phyloP scores from a whole-genome alignment of 140 eudicot genomes.

The Anethum foeniculum region DNA sequence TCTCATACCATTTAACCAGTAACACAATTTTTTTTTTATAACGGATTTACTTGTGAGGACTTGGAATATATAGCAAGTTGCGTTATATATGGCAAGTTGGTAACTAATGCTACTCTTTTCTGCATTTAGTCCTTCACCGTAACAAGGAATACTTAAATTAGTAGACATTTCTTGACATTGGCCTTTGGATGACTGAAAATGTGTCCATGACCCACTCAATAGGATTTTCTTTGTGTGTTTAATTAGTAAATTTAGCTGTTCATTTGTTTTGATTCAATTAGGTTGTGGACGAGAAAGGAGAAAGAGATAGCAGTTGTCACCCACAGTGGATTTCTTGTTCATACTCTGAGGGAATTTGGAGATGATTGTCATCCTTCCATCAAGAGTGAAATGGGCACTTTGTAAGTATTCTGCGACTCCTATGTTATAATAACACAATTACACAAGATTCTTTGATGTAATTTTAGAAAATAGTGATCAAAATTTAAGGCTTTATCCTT shows the following conservation, averaged over 20 bases:
- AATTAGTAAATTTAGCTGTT: not conserved
- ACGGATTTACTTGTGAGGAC: not conserved
- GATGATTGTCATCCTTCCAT: constrained; percentile 69
- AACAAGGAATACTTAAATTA: not conserved
- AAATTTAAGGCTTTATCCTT: not conserved
- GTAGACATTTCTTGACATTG: not conserved
- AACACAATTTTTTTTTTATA: not conserved
- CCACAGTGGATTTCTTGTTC: constrained; percentile 75
- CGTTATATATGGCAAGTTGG: not conserved
- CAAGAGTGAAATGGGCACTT: constrained; percentile 62
- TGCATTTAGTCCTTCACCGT: not conserved
- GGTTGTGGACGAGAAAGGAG: constrained; percentile 85
- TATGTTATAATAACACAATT: not conserved
- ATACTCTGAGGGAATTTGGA: constrained; percentile 63
- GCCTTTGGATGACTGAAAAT: not conserved
- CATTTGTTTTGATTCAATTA: constrained; percentile 5
- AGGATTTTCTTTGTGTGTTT: not conserved
- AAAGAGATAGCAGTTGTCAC: constrained; percentile 90
- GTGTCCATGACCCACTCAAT: not conserved
- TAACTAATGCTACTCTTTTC: not conserved
- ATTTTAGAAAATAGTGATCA: not conserved
- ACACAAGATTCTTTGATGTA: not conserved
- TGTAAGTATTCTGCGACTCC: constrained; percentile 40
- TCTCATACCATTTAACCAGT: not conserved
- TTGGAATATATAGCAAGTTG: not conserved